Base-by-base conservation (phyloP, 306 rosid genomes). In the Prunus mongolica region DNA sequence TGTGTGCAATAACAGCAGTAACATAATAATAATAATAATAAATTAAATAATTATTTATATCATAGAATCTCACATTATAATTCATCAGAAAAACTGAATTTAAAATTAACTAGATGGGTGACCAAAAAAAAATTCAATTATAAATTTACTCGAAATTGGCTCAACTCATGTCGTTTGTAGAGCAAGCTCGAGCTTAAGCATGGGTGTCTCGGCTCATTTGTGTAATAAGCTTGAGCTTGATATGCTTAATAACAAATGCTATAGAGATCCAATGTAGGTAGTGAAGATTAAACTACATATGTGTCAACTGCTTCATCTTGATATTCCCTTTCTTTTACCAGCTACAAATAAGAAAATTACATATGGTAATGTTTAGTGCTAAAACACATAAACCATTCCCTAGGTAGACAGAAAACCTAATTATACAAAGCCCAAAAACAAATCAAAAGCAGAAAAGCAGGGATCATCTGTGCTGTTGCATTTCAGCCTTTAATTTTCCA, bases 401-500 rank as follows among this genome's bases (percentile, higher is more conserved):
- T 19, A 28, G 16, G 67, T 52, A 15, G 69, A 27, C 73, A n/a
- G 51, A 20, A 72, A 41, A 60, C 27, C 69, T 44, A 58, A 2
- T 49, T 44, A 24, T 50, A 28, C 12, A 10, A 9, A 60, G 25
- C 57, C 45, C 22, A 24, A 73, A 56, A 70, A 66, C 7, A 51
- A 12, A 63, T 16, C 60, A 27, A 3, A 32, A 30, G 14, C 30
- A 22, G 28, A 3, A 70, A 67, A 11, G 30, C 50, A 57, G 28
- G 15, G 58, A 71, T 60, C 57, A 32, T 2, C 30, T 19, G 20
- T 15, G 71, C 34, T 55, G 16, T n/a, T 72, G 69, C 49, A 60
- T 16, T 56, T 81, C 84, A 81, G n/a, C 18, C 78, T 44, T 88
- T 90, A 69, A 94, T 86, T 83, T 85, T 95, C 98, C 97, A 95